These are phyloP conservation scores for Penstemon newberryi DNA, from an alignment of 257 asterid genomes.

Conservation along the genomic window DNA sequence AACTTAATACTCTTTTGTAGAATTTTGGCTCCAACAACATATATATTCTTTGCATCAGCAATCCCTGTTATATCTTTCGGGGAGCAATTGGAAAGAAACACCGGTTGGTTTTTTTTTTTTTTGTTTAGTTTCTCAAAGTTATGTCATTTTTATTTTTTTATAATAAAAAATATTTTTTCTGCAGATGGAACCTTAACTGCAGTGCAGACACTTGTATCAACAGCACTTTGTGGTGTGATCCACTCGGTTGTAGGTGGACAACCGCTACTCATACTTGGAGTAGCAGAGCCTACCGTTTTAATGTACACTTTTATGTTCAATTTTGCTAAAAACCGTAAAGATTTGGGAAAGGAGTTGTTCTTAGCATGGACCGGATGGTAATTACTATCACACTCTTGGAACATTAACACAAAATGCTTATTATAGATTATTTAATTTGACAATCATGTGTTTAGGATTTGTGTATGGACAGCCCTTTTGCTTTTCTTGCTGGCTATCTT, in stretches of 20 bases:
- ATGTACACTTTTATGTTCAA: slow-evolving; percentile 98
- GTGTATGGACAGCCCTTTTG: slow-evolving; percentile 92
- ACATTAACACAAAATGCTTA: slow-evolving; percentile 22
- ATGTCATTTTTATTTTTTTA: not conserved
- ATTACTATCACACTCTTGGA: slow-evolving; percentile 15
- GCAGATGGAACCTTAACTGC: slow-evolving; percentile 93
- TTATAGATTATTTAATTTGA: slow-evolving; percentile 25
- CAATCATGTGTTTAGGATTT: slow-evolving; percentile 61
- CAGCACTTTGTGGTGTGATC: slow-evolving; percentile 88
- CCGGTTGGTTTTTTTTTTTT: slow-evolving; percentile 43
- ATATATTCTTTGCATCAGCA: slow-evolving; percentile 96
- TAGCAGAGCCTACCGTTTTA: slow-evolving; percentile 95
- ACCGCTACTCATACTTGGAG: slow-evolving; percentile 91
- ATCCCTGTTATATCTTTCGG: slow-evolving; percentile 97
- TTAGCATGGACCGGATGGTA: slow-evolving; percentile 98
- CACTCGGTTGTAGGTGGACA: slow-evolving; percentile 94
- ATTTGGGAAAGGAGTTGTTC: slow-evolving; percentile 74
- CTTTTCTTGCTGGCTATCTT: slow-evolving; percentile 88
- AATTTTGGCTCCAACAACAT: slow-evolving; percentile 96
- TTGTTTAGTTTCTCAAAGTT: slow-evolving; percentile 15
- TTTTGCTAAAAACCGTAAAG: slow-evolving; percentile 80
- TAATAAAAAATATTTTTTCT: slow-evolving; percentile 1
- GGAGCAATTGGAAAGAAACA: slow-evolving; percentile 87
- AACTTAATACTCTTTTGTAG: slow-evolving; percentile 37
- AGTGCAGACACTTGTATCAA: slow-evolving; percentile 93